These are phyloP conservation scores for Hypoxylon sp. DNA, from an alignment of 2,329 filamentous ascomycete genomes.

Conservation along the genomic window DNA sequence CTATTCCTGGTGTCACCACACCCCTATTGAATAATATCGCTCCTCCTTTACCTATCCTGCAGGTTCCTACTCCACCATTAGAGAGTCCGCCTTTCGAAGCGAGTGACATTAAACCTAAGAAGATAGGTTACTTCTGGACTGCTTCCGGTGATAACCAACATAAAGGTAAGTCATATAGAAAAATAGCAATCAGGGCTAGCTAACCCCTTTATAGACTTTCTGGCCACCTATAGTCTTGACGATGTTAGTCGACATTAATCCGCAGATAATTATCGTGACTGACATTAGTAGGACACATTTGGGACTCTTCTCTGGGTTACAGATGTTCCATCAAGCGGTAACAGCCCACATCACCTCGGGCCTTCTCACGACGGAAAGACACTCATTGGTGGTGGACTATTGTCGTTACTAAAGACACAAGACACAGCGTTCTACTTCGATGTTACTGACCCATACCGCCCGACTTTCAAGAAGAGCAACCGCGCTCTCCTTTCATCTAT, in stretches of 20 bases:
- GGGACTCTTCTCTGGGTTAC: slow-evolving; percentile 71
- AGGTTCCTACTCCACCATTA: slow-evolving; percentile 72
- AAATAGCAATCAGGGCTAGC: background rate
- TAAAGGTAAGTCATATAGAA: slow-evolving; percentile 50
- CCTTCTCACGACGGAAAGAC: slow-evolving; percentile 70
- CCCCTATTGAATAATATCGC: slow-evolving; percentile 63
- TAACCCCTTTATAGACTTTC: slow-evolving; percentile 60
- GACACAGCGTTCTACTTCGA: slow-evolving; percentile 76
- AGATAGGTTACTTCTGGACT: slow-evolving; percentile 76
- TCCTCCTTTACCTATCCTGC: slow-evolving; percentile 70
- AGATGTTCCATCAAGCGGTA: slow-evolving; percentile 71
- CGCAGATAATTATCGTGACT: background rate
- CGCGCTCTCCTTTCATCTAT: slow-evolving; percentile 71
- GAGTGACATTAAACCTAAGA: slow-evolving; percentile 73
- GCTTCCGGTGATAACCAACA: slow-evolving; percentile 72
- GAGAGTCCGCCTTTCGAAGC: slow-evolving; percentile 66
- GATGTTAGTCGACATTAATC: slow-evolving; percentile 60
- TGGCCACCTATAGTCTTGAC: slow-evolving; percentile 71
- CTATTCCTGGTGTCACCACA: slow-evolving; percentile 72
- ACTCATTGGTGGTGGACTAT: slow-evolving; percentile 69
- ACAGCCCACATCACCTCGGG: slow-evolving; percentile 72
- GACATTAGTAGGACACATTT: slow-evolving; percentile 66
- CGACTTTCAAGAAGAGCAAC: slow-evolving; percentile 72
- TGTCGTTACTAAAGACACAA: slow-evolving; percentile 72
- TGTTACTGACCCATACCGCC: slow-evolving; percentile 69